phyloP scores from a whole-genome alignment of 2,329 filamentous ascomycete genomes.

The Monosporascus sp. region DNA sequence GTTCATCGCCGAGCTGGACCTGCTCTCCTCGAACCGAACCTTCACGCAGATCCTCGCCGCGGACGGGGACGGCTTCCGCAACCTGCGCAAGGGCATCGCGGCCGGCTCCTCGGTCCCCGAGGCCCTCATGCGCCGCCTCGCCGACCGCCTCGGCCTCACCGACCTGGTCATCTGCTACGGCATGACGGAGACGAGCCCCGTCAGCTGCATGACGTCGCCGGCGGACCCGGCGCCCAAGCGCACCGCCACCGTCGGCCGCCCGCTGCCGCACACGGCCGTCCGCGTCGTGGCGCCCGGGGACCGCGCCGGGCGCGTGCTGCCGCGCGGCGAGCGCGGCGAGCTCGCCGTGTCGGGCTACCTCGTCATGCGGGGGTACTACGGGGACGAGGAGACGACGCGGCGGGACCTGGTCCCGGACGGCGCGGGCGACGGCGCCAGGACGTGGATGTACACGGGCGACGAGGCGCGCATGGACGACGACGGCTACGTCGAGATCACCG shows the following conservation, averaged over 20 bases:
- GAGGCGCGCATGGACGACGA: conserved; percentile 79
- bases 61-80: conserved; percentile 23
- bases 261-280: conserved; percentile 72
- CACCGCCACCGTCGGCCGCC: conserved; percentile 69
- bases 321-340: conserved; percentile 67
- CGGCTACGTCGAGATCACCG: conserved; percentile 84
- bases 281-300: conserved; percentile 72
- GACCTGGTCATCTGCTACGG: conserved; percentile 93
- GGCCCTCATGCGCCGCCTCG: conserved; percentile 72
- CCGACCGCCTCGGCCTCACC: conserved; percentile 66
- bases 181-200: conserved; percentile 86
- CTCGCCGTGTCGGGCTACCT: conserved; percentile 79
- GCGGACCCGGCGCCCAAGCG: conserved; percentile 68
- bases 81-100: conserved; percentile 81
- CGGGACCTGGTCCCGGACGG: conserved; percentile 53
- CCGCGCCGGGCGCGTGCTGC: conserved; percentile 47
- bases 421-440: conserved; percentile 44
- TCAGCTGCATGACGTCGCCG: conserved; percentile 76
- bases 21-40: conserved; percentile 50
- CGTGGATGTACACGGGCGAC: conserved; percentile 93
- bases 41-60: conserved; percentile 3
- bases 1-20: conserved; percentile 82
- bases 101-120: conserved; percentile 82
- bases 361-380: conserved; percentile 88
- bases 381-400: conserved; percentile 61